These are phyloP conservation scores for Magnaporthales sp. DNA, from an alignment of 2,329 filamentous ascomycete genomes.

Conservation along the genomic window DNA sequence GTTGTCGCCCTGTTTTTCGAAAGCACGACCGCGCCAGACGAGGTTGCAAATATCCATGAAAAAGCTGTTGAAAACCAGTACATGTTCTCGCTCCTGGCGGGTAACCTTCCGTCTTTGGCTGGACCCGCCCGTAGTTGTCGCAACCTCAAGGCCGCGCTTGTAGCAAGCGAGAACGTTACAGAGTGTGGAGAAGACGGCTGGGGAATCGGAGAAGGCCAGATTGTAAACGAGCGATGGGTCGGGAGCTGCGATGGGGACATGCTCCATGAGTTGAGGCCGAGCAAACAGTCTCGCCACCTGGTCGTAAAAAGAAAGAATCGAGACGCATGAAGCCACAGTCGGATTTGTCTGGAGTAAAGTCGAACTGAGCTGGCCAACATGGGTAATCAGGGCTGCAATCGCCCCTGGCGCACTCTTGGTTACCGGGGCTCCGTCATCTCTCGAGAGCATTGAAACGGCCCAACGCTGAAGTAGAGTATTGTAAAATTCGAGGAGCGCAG, in stretches of 20 bases:
- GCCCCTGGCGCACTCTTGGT: conserved; percentile 25
- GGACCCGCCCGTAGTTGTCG: conserved; percentile 31
- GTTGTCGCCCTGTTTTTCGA: conserved; percentile 54
- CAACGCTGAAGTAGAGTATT: conserved; percentile 55
- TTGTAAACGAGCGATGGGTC: conserved; percentile 60
- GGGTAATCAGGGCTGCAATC: conserved; percentile 33
- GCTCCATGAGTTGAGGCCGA: conserved; percentile 37
- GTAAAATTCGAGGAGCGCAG: conserved; percentile 58
- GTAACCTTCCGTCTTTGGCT: conserved; percentile 20
- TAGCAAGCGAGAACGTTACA: conserved; percentile 62
- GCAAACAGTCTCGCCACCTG: conserved; percentile 48
- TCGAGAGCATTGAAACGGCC: conserved; percentile 34
- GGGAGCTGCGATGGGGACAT: conserved; percentile 58
- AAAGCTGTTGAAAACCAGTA: conserved; percentile 70
- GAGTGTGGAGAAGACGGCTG: conserved; percentile 57
- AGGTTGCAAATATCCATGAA: conserved; percentile 84
- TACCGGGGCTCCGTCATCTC: background rate
- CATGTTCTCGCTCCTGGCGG: conserved; percentile 48
- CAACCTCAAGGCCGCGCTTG: conserved; percentile 64
- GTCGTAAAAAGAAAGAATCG: conserved; percentile 64
- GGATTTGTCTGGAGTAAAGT: conserved; percentile 48
- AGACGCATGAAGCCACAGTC: conserved; percentile 35
- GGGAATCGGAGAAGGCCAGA: conserved; percentile 57
- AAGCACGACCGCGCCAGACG: conserved; percentile 67
- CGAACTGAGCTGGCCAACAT: conserved; percentile 47